Conservation (phyloP, 2,329 filamentous ascomycete species). For the Berkeleyomyces basicola region DNA sequence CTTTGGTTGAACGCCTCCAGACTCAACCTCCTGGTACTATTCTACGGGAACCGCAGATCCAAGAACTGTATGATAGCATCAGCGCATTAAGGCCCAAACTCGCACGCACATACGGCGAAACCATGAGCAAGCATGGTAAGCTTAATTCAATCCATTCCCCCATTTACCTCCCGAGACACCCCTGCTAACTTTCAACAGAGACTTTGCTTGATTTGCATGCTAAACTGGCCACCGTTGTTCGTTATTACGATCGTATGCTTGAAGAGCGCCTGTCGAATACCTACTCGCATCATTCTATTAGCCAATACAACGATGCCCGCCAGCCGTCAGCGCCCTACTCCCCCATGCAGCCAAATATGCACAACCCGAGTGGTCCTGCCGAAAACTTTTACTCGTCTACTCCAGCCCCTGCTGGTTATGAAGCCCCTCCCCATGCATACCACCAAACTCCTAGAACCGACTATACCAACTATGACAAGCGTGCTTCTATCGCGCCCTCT, state of each 20-base stretch:
- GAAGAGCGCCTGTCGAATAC: slow-evolving; percentile 88
- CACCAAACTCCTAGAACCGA: background rate
- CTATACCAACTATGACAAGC: slow-evolving; percentile 1
- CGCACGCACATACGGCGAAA: slow-evolving; percentile 89
- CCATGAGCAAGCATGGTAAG: slow-evolving; percentile 97
- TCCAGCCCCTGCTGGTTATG: slow-evolving; percentile 1
- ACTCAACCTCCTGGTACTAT: slow-evolving; percentile 93
- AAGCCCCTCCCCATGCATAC: slow-evolving; percentile 1
- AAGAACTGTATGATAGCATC: slow-evolving; percentile 95
- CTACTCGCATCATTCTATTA: slow-evolving; percentile 64
- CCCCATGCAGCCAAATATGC: slow-evolving; percentile 44
- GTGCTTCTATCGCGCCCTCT: background rate
- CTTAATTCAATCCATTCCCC: slow-evolving; percentile 11
- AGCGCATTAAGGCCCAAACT: slow-evolving; percentile 85
- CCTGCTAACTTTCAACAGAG: slow-evolving; percentile 34
- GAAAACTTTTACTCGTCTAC: slow-evolving; percentile 67
- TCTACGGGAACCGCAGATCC: slow-evolving; percentile 89
- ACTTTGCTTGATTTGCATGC: slow-evolving; percentile 85
- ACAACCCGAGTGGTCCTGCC: slow-evolving; percentile 34
- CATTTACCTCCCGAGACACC: background rate
- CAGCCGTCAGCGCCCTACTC: slow-evolving; percentile 44
- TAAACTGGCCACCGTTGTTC: slow-evolving; percentile 87
- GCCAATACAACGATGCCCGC: slow-evolving; percentile 36
- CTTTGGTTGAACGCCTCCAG: slow-evolving; percentile 82
- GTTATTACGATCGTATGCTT: slow-evolving; percentile 96